These are phyloP conservation scores for Candida krabiensis DNA, from an alignment of 805 yeast genomes.

Conservation along the genomic window DNA sequence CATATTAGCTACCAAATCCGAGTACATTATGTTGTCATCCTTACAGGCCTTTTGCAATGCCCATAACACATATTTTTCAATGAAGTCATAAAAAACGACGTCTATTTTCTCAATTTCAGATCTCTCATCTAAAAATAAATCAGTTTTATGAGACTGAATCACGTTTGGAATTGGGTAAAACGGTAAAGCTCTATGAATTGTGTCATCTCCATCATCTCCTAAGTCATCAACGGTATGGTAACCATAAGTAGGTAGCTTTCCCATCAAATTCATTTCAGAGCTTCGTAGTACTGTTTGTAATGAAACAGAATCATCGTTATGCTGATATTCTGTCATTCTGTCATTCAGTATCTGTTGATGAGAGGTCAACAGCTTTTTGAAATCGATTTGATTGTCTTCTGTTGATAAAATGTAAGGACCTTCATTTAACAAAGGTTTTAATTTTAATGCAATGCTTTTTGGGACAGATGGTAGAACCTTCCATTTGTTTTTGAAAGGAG, in stretches of 20 bases:
- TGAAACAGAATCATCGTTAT: neutral
- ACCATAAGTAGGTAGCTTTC: slow-evolving; percentile 50
- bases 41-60: slow-evolving; percentile 27
- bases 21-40: slow-evolving; percentile 11
- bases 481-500: slow-evolving; percentile 88
- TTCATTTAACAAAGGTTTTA: slow-evolving; percentile 58
- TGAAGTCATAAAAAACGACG: slow-evolving; percentile 77
- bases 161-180: slow-evolving; percentile 76
- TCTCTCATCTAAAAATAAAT: neutral
- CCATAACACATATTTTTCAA: slow-evolving; percentile 38
- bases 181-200: slow-evolving; percentile 59
- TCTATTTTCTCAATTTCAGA: slow-evolving; percentile 45
- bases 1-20: slow-evolving; percentile 12
- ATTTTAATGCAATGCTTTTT: slow-evolving; percentile 49
- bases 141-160: slow-evolving; percentile 50
- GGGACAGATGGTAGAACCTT: slow-evolving; percentile 60
- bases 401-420: slow-evolving; percentile 38
- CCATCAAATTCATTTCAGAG: neutral
- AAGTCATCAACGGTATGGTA: slow-evolving; percentile 81
- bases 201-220: slow-evolving; percentile 87
- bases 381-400: slow-evolving; percentile 5
- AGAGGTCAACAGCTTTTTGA: slow-evolving; percentile 20
- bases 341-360: slow-evolving; percentile 24
- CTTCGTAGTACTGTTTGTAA: slow-evolving; percentile 1
- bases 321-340: neutral